Base-by-base conservation (phyloP, 2,329 filamentous ascomycete genomes). In the Purpureocillium lavendulum region DNA sequence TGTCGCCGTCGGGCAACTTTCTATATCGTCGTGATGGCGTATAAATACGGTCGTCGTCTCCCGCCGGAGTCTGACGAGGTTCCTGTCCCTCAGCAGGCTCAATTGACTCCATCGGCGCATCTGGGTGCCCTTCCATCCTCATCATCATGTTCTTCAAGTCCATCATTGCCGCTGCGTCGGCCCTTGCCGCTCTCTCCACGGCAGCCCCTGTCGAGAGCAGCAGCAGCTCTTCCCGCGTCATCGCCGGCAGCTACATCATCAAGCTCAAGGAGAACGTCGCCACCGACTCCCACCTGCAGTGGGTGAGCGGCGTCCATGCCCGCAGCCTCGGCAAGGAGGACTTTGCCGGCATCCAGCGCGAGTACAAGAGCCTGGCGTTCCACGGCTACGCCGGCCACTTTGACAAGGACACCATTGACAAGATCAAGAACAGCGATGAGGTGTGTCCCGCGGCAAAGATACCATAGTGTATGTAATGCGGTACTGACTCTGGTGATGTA, bases 201-300 rank as follows among this genome's bases (percentile, higher is more conserved):
- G 21, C 21, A 5, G 21, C 21, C 6, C 21, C 21, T 10, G 21
- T 26, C 21, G 21, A 26, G 10, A 10, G 21, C 21, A 26, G 10
- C 21, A 5, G 6, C 10, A 26, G n/a, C n/a, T n/a, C 21, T 26
- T 5, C 21, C 21, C 6, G 10, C 12, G 33, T 18, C 10, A 33
- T 38, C 12, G 2, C 17, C 12, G 43, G 48, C 44, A 56, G 52
- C 42, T 82, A 77, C 58, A 79, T 81, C 48, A 67, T 81, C 32
- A 75, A 79, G 38, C 78, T 79, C 59, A 74, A 79, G 56, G 61
- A 60, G 38, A 67, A 65, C 40, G 65, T 64, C 13, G 62, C 59
- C 30, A 63, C 78, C 47, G 56, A 63, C 17, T 57, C 64, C 35
- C 70, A 78, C 52, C 56, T 74, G 48, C 53, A 59, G 35, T 67